phyloP scores from a whole-genome alignment of 805 yeast species.

The Wickerhamiella sorbophila region DNA sequence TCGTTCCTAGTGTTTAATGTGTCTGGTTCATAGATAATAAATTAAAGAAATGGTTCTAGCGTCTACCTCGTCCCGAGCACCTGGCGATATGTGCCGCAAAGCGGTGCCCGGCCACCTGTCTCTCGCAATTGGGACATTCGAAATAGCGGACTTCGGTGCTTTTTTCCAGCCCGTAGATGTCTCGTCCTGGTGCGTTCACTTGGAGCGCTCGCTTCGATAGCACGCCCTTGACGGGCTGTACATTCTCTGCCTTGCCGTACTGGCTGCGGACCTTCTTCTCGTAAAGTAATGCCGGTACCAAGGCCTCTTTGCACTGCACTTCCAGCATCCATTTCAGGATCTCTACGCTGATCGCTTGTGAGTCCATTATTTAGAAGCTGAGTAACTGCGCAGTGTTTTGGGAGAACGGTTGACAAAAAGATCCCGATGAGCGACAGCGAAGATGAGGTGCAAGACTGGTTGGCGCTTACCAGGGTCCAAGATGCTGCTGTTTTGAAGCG shows the following conservation, averaged over 20 bases:
- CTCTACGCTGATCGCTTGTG: background rate
- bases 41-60: conserved; percentile 1
- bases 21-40: background rate
- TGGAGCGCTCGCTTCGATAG: conserved; percentile 17
- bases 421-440: conserved; percentile 18
- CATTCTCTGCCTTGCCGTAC: conserved; percentile 22
- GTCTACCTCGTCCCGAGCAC: conserved; percentile 52
- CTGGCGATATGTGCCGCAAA: conserved; percentile 89
- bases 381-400: background rate
- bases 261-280: conserved; percentile 23
- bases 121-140: conserved; percentile 63
- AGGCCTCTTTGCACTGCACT: conserved; percentile 24
- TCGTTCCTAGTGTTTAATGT: conserved; percentile 13
- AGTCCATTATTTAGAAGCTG: background rate
- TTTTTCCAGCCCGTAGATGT: conserved; percentile 30
- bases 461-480: conserved; percentile 16
- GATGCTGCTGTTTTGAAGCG: conserved; percentile 30
- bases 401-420: background rate
- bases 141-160: conserved; percentile 48
- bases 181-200: conserved; percentile 23
- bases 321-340: conserved; percentile 21
- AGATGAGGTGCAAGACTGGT: conserved; percentile 31
- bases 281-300: conserved; percentile 22
- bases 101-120: conserved; percentile 81
- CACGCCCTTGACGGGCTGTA: conserved; percentile 13